Percentiles rank a stretch among this genome's conserved stretches.
phyloP scores from a whole-genome alignment of 2,329 filamentous ascomycete genomes.

The Calcarisporium arbuscula region DNA sequence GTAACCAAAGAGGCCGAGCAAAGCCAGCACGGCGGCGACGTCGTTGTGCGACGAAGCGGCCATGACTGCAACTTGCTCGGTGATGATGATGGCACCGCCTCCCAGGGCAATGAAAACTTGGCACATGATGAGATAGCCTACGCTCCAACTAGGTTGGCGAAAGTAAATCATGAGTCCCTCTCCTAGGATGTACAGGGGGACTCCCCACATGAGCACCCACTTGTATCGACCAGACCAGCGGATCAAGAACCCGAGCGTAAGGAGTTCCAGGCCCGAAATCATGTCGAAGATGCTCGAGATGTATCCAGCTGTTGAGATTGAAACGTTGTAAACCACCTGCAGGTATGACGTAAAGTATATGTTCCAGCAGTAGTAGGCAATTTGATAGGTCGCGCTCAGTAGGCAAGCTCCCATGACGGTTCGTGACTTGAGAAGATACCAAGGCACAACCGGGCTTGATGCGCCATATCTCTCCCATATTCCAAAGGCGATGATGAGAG shows the following conservation, averaged over 20 bases:
- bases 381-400: constrained; percentile 36
- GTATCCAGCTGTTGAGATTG: constrained; percentile 37
- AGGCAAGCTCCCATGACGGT: constrained; percentile 47
- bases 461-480: constrained; percentile 54
- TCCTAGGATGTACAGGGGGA: constrained; percentile 49
- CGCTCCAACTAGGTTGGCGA: constrained; percentile 30
- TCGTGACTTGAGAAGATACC: constrained; percentile 41
- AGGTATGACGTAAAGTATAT: constrained; percentile 52
- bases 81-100: constrained; percentile 47
- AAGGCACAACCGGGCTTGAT: constrained; percentile 49
- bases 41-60: constrained; percentile 47
- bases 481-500: constrained; percentile 49
- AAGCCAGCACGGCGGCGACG: constrained; percentile 41
- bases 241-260: constrained; percentile 42
- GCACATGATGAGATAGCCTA: constrained; percentile 44
- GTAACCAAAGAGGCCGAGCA: constrained; percentile 37
- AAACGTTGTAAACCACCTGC: constrained; percentile 41
- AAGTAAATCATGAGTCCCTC: constrained; percentile 34
- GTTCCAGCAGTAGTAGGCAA: constrained; percentile 46
- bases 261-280: constrained; percentile 42
- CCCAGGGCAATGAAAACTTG: constrained; percentile 48
- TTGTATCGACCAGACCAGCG: constrained; percentile 41
- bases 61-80: constrained; percentile 53
- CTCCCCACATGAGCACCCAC: constrained; percentile 34
- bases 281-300: constrained; percentile 44